Base-by-base conservation (phyloP, 2,329 filamentous ascomycete genomes). In the Colletotrichum coccodes region DNA sequence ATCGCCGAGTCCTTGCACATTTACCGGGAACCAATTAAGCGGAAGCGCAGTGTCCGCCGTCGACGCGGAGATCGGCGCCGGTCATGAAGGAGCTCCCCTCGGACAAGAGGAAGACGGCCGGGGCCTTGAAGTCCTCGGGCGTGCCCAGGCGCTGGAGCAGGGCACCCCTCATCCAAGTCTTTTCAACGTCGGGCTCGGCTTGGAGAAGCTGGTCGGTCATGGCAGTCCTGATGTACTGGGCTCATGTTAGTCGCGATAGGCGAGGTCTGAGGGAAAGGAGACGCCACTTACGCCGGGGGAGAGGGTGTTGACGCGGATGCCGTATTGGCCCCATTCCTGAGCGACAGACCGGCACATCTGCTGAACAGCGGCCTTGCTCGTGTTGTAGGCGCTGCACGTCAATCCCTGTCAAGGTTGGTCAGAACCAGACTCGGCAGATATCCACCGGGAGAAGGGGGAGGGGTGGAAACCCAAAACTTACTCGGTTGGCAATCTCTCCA, bases 231-330 rank as follows among this genome's bases (percentile, higher is more conserved):
- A 86, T 85, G 66, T 85, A 85, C 77, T 81, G 42, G 14, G 9
- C 5, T 16, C 1, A 4, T 4, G 28, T 34, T 23, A 36, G 42
- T n/a, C 6, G 11, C 47, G 34, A 56, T 38, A 28, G 2, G 1
- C 18, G n/a, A 46, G 14, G 12, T 32, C 14, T 4, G 21, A 34
- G 50, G 11, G 8, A 28, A 16, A 28, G 3, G 60, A 8, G 7
- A n/a, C 6, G 40, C 1, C 52, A 74, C 78, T 69, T 78, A 82
- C 80, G 3, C 90, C 90, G 0, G 90, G 89, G 52, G 88, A 91
- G 52, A 92, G 82, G 1, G 88, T 91, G 76, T 92, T 92, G 69
- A 92, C 86, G 9, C 90, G 83, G 62, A 92, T 91, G 30, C 86
- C 87, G 75, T 89, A 81, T 64, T 84, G 79, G 23, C 88, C 89